Evolutionary conservation across 345 rosid genomes (phyloP).

Genomic region (Arabis hirsuta): DNA sequence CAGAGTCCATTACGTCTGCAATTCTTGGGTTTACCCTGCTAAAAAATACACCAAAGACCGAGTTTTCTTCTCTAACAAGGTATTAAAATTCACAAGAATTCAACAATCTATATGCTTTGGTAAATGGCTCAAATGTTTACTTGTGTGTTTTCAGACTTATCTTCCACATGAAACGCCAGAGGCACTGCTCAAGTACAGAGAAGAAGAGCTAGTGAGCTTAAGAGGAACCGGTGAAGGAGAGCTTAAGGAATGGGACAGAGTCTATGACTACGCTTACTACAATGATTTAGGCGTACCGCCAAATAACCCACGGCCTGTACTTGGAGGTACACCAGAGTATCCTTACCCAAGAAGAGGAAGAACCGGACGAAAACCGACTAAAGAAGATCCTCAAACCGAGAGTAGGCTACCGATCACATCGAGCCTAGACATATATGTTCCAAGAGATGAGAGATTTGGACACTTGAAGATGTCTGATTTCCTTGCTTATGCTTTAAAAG

Average conservation of each 20-base stretch:
- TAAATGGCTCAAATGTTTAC: not conserved
- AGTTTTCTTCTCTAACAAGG: constrained; percentile 84
- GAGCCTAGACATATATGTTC: constrained; percentile 68
- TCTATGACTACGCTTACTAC: constrained; percentile 86
- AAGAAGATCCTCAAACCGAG: constrained; percentile 58
- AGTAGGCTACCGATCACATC: constrained; percentile 52
- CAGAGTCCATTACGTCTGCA: constrained; percentile 69
- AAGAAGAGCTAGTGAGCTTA: constrained; percentile 61
- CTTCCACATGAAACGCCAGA: constrained; percentile 71
- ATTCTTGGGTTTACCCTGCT: constrained; percentile 89
- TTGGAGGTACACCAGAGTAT: constrained; percentile 68
- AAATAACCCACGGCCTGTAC: constrained; percentile 64
- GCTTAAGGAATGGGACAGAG: constrained; percentile 78
- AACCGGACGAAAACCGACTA: constrained; percentile 65
- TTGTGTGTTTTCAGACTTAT: constrained; percentile 55
- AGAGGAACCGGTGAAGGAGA: constrained; percentile 78
- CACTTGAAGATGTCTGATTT: constrained; percentile 73
- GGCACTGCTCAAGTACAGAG: constrained; percentile 57
- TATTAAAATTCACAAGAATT: not conserved
- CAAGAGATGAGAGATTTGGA: constrained; percentile 81
- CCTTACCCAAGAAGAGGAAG: constrained; percentile 94
- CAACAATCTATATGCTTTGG: no score
- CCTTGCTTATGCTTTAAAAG: constrained; percentile 58
- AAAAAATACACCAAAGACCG: constrained; percentile 55
- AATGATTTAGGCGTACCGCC: constrained; percentile 73